phyloP scores from a whole-genome alignment of 305 asterid genomes.

The Fraxinus sp. region DNA sequence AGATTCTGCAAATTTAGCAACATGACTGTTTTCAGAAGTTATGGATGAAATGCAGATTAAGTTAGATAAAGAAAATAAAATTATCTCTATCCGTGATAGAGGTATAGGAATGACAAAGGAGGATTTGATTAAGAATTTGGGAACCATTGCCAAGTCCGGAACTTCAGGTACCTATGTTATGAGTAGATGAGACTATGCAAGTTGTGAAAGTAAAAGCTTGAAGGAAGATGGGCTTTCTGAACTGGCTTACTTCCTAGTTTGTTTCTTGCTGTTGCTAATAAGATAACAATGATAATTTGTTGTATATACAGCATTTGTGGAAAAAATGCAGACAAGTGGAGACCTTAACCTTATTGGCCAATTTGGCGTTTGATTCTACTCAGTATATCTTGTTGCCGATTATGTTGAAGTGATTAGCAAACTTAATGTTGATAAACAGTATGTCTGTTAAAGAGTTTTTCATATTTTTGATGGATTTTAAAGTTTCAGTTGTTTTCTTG shows the following conservation, averaged over 20 bases:
- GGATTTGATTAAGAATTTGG: slow-evolving; percentile 75
- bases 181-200: slow-evolving; percentile 3
- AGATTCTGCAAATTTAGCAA: background rate
- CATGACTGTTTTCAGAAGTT: slow-evolving; percentile 6
- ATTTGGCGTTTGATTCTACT: slow-evolving; percentile 82
- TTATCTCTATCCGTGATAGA: slow-evolving; percentile 76
- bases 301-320: slow-evolving; percentile 56
- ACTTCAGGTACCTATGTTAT: slow-evolving; percentile 67
- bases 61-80: slow-evolving; percentile 83
- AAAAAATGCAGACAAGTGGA: slow-evolving; percentile 85
- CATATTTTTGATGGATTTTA: slow-evolving; percentile 1
- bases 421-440: slow-evolving; percentile 55
- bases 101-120: slow-evolving; percentile 97
- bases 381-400: slow-evolving; percentile 58
- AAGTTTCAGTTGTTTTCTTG: background rate
- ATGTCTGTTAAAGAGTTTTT: slow-evolving; percentile 21
- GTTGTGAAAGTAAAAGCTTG: background rate
- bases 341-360: slow-evolving; percentile 83
- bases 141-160: slow-evolving; percentile 82
- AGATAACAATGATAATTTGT: background rate
- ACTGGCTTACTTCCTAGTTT: too few species aligned
- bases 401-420: slow-evolving; percentile 55
- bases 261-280: background rate
- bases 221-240: too few species aligned
- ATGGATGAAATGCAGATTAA: slow-evolving; percentile 54